These are phyloP conservation scores for Zymoseptoria crescenta DNA, from an alignment of 2,329 filamentous ascomycete genomes.

Conservation along the genomic window DNA sequence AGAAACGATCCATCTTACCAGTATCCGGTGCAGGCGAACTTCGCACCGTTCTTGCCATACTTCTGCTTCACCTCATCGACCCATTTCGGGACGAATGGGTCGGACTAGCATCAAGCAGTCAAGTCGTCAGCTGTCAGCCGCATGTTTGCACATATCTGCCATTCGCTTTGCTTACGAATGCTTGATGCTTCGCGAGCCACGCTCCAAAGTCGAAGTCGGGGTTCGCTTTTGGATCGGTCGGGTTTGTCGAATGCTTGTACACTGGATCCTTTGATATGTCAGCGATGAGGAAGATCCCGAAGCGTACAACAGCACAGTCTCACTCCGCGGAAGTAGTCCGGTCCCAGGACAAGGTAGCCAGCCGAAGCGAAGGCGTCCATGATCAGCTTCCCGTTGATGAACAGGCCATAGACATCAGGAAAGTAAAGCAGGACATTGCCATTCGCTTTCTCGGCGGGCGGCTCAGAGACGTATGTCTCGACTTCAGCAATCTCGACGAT, in stretches of 20 bases:
- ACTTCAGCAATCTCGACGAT: slow-evolving; percentile 8
- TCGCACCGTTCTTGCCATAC: slow-evolving; percentile 9
- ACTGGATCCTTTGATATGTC: slow-evolving; percentile 8
- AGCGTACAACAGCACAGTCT: not conserved
- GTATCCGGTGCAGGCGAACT: slow-evolving; percentile 15
- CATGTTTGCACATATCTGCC: not conserved
- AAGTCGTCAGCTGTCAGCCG: not conserved
- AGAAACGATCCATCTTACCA: slow-evolving; percentile 2
- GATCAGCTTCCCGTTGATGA: slow-evolving; percentile 13
- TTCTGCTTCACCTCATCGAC: slow-evolving; percentile 10
- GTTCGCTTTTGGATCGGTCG: slow-evolving; percentile 6
- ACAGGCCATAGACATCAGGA: slow-evolving; percentile 17
- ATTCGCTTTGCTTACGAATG: not conserved
- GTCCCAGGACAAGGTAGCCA: slow-evolving; percentile 10
- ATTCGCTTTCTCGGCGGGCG: slow-evolving; percentile 10
- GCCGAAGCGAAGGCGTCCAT: slow-evolving; percentile 17
- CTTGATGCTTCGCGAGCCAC: slow-evolving; percentile 11
- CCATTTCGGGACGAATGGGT: slow-evolving; percentile 12
- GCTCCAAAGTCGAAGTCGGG: slow-evolving; percentile 14
- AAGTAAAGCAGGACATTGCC: slow-evolving; percentile 18
- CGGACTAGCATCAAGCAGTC: not conserved
- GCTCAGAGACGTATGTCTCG: slow-evolving; percentile 14
- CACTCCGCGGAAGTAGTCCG: slow-evolving; percentile 18
- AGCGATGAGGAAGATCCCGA: not conserved
- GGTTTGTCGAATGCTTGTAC: slow-evolving; percentile 9